Percentiles rank a stretch among this genome's conserved stretches.
Evolutionary conservation across 2,329 filamentous ascomycete genomes (phyloP).

Genomic region (Curvularia sp.): DNA sequence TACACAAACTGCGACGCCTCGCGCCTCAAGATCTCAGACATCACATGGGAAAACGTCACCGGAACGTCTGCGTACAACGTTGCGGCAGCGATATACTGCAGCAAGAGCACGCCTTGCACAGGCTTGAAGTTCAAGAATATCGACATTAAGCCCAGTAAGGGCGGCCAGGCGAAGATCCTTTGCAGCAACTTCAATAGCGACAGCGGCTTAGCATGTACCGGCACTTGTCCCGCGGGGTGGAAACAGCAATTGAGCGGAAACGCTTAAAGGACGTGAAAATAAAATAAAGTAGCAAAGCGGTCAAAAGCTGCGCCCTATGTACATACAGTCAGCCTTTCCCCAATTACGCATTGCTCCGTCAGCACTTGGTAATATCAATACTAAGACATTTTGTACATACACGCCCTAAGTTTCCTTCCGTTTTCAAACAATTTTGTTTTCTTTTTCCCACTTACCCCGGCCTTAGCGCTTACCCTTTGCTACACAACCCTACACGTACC

Average conservation of each 20-base stretch:
- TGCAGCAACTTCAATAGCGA: slow-evolving; percentile 40
- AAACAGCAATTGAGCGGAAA: slow-evolving; percentile 37
- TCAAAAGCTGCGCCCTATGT: neutral
- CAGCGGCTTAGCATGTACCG: slow-evolving; percentile 35
- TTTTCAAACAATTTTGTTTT: too few relatives aligned
- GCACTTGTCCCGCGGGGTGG: slow-evolving; percentile 34
- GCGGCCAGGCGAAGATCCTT: slow-evolving; percentile 29
- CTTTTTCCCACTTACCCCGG: too few relatives aligned
- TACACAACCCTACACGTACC: neutral
- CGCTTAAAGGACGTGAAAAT: slow-evolving; percentile 9
- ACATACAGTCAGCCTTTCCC: neutral
- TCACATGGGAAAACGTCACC: slow-evolving; percentile 60
- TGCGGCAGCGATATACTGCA: slow-evolving; percentile 55
- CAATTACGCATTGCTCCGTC: neutral
- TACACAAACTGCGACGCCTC: slow-evolving; percentile 33
- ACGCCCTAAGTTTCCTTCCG: too few relatives aligned
- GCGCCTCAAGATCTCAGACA: slow-evolving; percentile 52
- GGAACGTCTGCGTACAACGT: slow-evolving; percentile 55
- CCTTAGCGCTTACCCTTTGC: neutral
- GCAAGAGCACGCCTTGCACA: slow-evolving; percentile 51
- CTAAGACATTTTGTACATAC: neutral
- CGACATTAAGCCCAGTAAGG: slow-evolving; percentile 51
- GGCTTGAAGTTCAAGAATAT: slow-evolving; percentile 56
- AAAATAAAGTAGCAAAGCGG: too few relatives aligned
- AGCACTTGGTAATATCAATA: neutral